A percentile compares a stretch with the other conserved stretches of the same genome.
These are phyloP conservation scores for Colletotrichum karsti DNA, from an alignment of 2,329 filamentous ascomycete species.

Conservation along the genomic window DNA sequence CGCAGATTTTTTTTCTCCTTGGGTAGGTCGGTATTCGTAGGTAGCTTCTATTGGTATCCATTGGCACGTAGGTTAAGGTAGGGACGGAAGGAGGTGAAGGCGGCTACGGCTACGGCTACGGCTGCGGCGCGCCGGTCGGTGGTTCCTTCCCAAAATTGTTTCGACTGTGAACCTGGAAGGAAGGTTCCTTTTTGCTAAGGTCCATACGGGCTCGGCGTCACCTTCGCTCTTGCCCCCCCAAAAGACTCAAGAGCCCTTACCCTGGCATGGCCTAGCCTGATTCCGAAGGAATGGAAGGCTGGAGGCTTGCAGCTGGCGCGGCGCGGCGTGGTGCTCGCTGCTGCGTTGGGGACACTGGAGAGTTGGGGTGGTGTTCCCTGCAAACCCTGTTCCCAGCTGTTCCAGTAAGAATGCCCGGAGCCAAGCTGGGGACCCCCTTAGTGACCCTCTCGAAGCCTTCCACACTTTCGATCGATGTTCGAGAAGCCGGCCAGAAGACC, in stretches of 20 bases:
- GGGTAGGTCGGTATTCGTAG: too few relatives aligned
- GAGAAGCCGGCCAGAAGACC: slow-evolving; percentile 28
- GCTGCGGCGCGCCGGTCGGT: too few relatives aligned
- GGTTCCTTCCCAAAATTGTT: too few relatives aligned
- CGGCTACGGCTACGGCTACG: too few relatives aligned
- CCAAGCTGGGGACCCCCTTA: too few relatives aligned
- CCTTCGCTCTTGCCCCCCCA: slow-evolving; percentile 6
- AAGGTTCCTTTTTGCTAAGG: not conserved
- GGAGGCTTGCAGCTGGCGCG: not conserved
- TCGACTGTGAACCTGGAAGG: not conserved
- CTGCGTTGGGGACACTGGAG: too few relatives aligned
- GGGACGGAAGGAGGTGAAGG: too few relatives aligned
- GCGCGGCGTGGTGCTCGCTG: not conserved
- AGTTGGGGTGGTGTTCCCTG: slow-evolving; percentile 21
- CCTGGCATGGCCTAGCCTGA: not conserved
- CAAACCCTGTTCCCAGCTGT: slow-evolving; percentile 26
- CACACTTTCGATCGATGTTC: slow-evolving; percentile 31
- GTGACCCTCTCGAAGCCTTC: slow-evolving; percentile 20
- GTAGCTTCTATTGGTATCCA: too few relatives aligned
- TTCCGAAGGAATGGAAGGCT: too few relatives aligned
- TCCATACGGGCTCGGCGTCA: not conserved
- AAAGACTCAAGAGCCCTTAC: not conserved
- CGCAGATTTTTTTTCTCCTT: too few relatives aligned
- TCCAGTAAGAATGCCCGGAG: slow-evolving; percentile 7
- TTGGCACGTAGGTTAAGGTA: too few relatives aligned